Conservation (phyloP, 306 rosid genomes). For the Pterocarpus santalinus region DNA sequence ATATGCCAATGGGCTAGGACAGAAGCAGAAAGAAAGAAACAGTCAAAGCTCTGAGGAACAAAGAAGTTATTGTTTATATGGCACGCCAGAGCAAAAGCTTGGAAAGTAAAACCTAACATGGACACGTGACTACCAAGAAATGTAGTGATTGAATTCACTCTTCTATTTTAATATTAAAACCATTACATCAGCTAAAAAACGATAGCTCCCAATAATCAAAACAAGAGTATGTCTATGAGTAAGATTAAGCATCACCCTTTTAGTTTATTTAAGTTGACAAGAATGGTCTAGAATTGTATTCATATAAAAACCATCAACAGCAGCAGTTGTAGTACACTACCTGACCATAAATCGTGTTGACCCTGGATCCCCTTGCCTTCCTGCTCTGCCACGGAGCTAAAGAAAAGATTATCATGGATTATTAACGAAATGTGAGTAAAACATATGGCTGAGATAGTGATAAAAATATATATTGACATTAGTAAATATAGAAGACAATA, state of each 20-base stretch:
- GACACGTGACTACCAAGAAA: not conserved
- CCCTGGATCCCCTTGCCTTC: constrained; percentile 99
- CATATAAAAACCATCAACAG: constrained; percentile 15
- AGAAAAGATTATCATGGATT: constrained; percentile 43
- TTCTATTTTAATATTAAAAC: constrained; percentile 1
- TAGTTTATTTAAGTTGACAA: not conserved
- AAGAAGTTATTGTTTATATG: too few species aligned
- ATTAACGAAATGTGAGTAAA: constrained; percentile 38
- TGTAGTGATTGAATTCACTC: not conserved
- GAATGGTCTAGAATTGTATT: not conserved
- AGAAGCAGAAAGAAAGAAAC: too few species aligned
- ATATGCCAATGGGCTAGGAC: too few species aligned
- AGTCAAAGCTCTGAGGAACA: too few species aligned
- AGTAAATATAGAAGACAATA: constrained; percentile 26
- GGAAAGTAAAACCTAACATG: constrained; percentile 11
- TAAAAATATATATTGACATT: not conserved
- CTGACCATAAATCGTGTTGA: constrained; percentile 99
- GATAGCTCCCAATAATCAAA: constrained; percentile 8
- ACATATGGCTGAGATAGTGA: not conserved
- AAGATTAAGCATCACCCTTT: constrained; percentile 11
- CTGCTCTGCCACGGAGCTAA: constrained; percentile 99
- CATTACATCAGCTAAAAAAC: not conserved
- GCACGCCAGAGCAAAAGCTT: too few species aligned
- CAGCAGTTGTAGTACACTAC: constrained; percentile 56
- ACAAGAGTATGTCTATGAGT: not conserved